A percentile compares a stretch with the other conserved stretches of the same genome.
Conservation (phyloP, 1,139 yeast species). For the Hyphopichia burtonii region DNA sequence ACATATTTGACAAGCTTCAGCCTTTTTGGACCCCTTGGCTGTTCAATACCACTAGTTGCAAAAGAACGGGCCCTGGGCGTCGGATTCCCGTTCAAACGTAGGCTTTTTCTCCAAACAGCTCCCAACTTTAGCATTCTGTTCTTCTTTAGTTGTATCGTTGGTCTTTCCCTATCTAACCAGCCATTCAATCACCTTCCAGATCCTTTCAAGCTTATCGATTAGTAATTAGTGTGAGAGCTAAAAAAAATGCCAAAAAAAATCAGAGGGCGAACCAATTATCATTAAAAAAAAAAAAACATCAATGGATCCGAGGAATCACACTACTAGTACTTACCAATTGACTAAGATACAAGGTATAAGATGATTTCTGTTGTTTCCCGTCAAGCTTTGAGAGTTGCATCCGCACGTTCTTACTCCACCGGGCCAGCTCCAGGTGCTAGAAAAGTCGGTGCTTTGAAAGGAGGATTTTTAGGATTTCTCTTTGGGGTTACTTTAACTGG, state of each 20-base stretch:
- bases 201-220: too few relatives aligned
- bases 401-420: constrained; percentile 35
- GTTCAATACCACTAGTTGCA: background rate
- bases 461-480: constrained; percentile 72
- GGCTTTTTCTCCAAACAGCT: too few relatives aligned
- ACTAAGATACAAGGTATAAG: background rate
- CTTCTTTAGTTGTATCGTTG: too few relatives aligned
- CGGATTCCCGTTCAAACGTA: too few relatives aligned
- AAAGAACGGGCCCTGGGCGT: background rate
- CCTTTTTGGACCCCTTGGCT: background rate
- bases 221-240: background rate
- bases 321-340: background rate
- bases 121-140: too few relatives aligned
- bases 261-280: constrained; percentile 3
- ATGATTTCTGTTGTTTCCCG: constrained; percentile 18
- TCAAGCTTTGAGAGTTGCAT: constrained; percentile 17
- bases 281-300: background rate
- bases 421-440: constrained; percentile 20
- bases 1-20: background rate
- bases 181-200: too few relatives aligned
- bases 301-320: background rate
- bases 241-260: constrained; percentile 1
- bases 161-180: too few relatives aligned
- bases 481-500: constrained; percentile 77
- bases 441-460: constrained; percentile 61